A percentile compares a stretch with the other conserved stretches of the same genome.
phyloP scores from a whole-genome alignment of 1,284 basidiomycete species.

The Athelia psychrophila region DNA sequence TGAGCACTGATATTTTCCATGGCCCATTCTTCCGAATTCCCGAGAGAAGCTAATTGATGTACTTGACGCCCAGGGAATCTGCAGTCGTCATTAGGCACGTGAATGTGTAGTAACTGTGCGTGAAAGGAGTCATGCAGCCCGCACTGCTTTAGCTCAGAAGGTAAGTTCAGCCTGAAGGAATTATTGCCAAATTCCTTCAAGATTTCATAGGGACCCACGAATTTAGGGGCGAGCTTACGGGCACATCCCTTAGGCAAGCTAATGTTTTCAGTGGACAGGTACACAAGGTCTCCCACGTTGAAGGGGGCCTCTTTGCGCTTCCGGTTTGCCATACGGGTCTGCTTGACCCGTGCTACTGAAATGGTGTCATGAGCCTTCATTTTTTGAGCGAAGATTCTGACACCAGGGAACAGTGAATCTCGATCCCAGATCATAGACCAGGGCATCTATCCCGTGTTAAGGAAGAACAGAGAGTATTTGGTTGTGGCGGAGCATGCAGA shows the following conservation, averaged over 20 bases:
- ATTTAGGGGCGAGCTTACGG: constrained; percentile 32
- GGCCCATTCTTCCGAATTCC: constrained; percentile 16
- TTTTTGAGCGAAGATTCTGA: constrained; percentile 16
- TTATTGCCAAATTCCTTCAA: constrained; percentile 21
- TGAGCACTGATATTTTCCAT: constrained; percentile 23
- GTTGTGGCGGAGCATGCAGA: constrained; percentile 29
- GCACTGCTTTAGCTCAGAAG: constrained; percentile 18
- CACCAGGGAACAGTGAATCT: constrained; percentile 16
- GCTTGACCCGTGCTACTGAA: constrained; percentile 23
- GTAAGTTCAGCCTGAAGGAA: constrained; percentile 25
- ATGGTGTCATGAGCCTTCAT: constrained; percentile 29
- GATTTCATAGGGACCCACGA: constrained; percentile 27
- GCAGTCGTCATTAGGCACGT: constrained; percentile 26
- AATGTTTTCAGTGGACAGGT: constrained; percentile 34
- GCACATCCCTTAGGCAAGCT: constrained; percentile 23
- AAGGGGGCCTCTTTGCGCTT: constrained; percentile 15
- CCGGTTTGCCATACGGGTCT: constrained; percentile 22
- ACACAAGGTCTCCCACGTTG: constrained; percentile 22
- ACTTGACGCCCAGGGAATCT: constrained; percentile 21
- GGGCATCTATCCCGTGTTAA: constrained; percentile 32
- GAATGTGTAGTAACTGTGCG: constrained; percentile 22
- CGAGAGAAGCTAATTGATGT: constrained; percentile 11
- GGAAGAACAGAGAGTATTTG: constrained; percentile 30
- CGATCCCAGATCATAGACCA: constrained; percentile 25
- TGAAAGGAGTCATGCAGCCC: constrained; percentile 31